Evolutionary conservation across 805 yeast genomes (phyloP).

Genomic region (Starmerella stigmatis): DNA sequence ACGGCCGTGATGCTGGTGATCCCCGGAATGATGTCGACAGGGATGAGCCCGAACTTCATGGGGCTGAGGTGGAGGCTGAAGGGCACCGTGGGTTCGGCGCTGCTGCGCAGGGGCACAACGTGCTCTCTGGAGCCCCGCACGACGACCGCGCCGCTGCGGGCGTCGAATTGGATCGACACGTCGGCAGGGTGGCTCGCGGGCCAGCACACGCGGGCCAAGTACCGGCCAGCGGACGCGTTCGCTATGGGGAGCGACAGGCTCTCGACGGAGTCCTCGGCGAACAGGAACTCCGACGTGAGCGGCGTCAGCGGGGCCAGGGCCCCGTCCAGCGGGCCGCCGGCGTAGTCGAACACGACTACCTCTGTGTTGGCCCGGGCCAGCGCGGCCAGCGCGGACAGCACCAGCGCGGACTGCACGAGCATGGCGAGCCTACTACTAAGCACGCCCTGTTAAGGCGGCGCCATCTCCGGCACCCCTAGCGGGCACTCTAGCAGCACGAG

Average conservation of each 20-base stretch:
- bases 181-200: conserved; percentile 30
- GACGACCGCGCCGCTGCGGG: not conserved
- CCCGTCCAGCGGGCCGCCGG: not conserved
- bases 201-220: conserved; percentile 31
- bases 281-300: not conserved
- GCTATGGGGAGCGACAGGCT: not conserved
- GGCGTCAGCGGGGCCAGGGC: not conserved
- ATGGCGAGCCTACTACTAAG: not conserved
- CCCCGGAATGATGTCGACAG: conserved; percentile 15
- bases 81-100: conserved; percentile 3
- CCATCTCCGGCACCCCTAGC: too few relatives aligned
- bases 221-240: conserved; percentile 18
- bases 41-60: conserved; percentile 9
- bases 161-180: conserved; percentile 21
- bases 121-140: conserved; percentile 14
- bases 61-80: conserved; percentile 15
- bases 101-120: conserved; percentile 3
- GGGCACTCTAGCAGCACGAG: too few relatives aligned
- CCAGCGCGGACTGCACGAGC: not conserved
- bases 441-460: not conserved
- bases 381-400: conserved; percentile 2
- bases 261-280: not conserved
- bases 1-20: not conserved
- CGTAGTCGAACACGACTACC: not conserved
- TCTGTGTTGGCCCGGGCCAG: conserved; percentile 17